Evolutionary conservation across 441 rosid species (phyloP).

Genomic region (Kokia cookei): DNA sequence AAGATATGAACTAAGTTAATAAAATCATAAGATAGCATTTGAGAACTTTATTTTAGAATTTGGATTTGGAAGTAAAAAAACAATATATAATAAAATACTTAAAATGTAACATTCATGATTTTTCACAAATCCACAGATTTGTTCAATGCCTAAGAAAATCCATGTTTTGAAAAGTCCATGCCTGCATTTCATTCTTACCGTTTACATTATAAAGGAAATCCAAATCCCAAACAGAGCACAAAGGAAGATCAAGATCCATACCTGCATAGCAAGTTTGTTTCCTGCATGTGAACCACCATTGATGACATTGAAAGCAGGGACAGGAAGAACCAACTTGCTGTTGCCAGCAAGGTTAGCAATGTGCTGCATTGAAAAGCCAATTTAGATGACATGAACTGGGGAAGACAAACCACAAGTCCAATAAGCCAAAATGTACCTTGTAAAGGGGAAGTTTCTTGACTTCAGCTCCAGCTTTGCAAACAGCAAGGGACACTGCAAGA

Average conservation of each 20-base stretch:
- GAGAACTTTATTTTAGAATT: no score
- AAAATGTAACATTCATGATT: no score
- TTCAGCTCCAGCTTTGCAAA: conserved; percentile 96
- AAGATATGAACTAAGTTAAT: neutral
- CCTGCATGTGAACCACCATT: conserved; percentile 99
- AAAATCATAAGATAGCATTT: no score
- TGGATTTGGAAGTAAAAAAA: no score
- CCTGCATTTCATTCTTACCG: no score
- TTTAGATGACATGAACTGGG: neutral
- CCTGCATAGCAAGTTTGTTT: conserved; percentile 99
- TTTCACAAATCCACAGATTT: no score
- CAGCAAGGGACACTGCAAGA: conserved; percentile 89
- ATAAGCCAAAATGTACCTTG: conserved; percentile 43
- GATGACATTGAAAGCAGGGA: conserved; percentile 96
- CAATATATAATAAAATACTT: no score
- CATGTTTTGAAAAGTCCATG: no score
- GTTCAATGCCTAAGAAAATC: no score
- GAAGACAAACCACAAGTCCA: neutral
- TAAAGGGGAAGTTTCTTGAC: conserved; percentile 77
- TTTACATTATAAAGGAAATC: no score
- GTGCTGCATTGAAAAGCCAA: conserved; percentile 51
- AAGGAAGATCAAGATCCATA: conserved; percentile 3
- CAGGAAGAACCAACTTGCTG: conserved; percentile 80
- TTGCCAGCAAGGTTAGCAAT: conserved; percentile 92
- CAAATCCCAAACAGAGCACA: neutral